Base-by-base conservation (phyloP, 768 basidiomycete genomes). In the Tricholoma furcatifolium region DNA sequence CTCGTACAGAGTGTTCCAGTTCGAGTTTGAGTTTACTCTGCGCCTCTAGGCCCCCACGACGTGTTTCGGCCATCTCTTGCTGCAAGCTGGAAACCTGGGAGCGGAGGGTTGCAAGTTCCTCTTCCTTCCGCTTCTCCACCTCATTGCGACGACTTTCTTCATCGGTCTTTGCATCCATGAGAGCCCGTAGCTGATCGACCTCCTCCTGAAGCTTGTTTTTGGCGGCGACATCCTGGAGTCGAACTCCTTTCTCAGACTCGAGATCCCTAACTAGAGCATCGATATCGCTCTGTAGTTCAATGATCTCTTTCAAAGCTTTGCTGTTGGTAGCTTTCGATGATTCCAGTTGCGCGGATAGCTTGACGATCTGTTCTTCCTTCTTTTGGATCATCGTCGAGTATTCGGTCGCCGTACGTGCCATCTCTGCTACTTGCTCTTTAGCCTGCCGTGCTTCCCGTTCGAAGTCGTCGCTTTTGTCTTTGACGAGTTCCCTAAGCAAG, bases 101-200 rank as follows among this genome's bases (percentile, higher is more conserved):
- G 18, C 94, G 85, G 6, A 99, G 75, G 27, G 84, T 77, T 0
- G 70, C 67, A 10, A 98, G 82, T 67, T 99, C 96, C 41, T 82
- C 76, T 58, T 98, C 94, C 61, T 87, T 91, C 69, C 88, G 88
- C 68, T 85, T 87, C 66, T 93, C 91, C 0, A 85, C 92, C 64
- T 97, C 91, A 31, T 78, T 80, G 15, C 91, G 82, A 27, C 87
- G 85, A 8, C 82, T 87, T 62, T 93, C 94, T 66, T 98, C 94
- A 21, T 84, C 86, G 0, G 86, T 81, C 67, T 93, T 97, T 1
- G 90, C 88, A 42, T 87, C 85, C 73, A 97, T 81, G 12, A 90
- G 72, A n/a, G 81, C 73, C 6, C 94, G 86, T 7, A 98, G 76
- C 55, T 91, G 88, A 61, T 96, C 94, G 10, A 97, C 74, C 67